Evolutionary conservation across 371 early-diverging fungal species (phyloP), one percentile per base, ranked within the genome.

Genomic region (Actinomortierella wolfii): DNA sequence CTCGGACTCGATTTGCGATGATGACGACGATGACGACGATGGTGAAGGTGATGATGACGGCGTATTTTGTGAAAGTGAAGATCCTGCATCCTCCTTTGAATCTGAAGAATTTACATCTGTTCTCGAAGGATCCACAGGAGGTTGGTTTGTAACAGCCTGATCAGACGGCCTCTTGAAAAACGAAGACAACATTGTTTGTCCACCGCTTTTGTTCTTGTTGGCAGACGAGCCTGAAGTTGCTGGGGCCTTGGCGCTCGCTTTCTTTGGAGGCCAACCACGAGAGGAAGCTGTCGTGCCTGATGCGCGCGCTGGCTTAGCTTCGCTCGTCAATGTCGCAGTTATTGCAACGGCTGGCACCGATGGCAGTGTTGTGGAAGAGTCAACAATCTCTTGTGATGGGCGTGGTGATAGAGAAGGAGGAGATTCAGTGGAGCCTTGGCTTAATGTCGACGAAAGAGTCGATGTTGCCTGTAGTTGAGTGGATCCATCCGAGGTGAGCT

Each of bases 161-260:
- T 14, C 15, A 17, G 61, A 26, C 2, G 76, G 63, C 48, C 51
- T 57, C 48, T 70, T 69, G 46, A 77, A 75, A 46, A 77, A 77
- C 2, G 67, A 52, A 1, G 73, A 65, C 1, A 75, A 54, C 21
- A 41, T 57, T 18, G 46, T 46, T 11, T 34, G 34, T 6, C 34
- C 34, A 34, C 34, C 11, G 34, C 11, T 34, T 11, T 34, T 34
- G 34, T 34, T 34, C 7, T 34, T 34, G 4, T 34, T 34, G 34
- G 11, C 11, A 34, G 34, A 50, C 3, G 42, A 26, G 21, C 51
- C 39, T 17, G 45, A 20, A n/a, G 18, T 17, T 40, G 28, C 34
- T 5, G 34, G 4, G 39, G 54, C 23, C 5, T 7, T 15, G 17
- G 28, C 34, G 4, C 15, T 34, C 23, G 39, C 23, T 54, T 54